Percentiles rank a stretch among this genome's conserved stretches.
Evolutionary conservation across 805 yeast genomes (phyloP).

Genomic region (Saturnispora sekii): DNA sequence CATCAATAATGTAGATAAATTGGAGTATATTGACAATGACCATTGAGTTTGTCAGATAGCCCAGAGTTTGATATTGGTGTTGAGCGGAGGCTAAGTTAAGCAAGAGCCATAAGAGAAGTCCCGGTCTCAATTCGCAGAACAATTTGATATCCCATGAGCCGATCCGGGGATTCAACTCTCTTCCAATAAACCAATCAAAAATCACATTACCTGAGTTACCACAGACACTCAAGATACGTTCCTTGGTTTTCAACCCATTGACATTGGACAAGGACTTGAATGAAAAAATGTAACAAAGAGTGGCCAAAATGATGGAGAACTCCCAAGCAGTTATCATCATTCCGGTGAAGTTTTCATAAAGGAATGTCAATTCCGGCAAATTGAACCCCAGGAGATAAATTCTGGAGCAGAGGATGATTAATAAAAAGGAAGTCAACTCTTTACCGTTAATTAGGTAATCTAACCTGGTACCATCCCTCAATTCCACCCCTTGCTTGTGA

Average conservation of each 20-base stretch:
- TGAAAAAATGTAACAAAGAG: slow-evolving; percentile 56
- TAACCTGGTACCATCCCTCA: slow-evolving; percentile 69
- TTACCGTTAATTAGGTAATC: slow-evolving; percentile 77
- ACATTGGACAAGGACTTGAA: slow-evolving; percentile 43
- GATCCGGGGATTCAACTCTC: slow-evolving; percentile 88
- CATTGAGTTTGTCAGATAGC: slow-evolving; percentile 57
- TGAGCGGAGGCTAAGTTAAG: slow-evolving; percentile 74
- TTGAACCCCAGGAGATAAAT: slow-evolving; percentile 33
- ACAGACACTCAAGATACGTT: slow-evolving; percentile 69
- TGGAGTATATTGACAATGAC: slow-evolving; percentile 60
- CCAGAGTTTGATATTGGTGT: slow-evolving; percentile 52
- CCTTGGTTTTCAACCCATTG: slow-evolving; percentile 49
- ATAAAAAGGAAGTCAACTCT: slow-evolving; percentile 36
- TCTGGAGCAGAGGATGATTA: slow-evolving; percentile 39
- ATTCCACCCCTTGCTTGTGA: slow-evolving; percentile 52
- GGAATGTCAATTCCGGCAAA: slow-evolving; percentile 68
- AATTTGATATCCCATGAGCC: slow-evolving; percentile 81
- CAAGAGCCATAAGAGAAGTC: slow-evolving; percentile 76
- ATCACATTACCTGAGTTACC: slow-evolving; percentile 72
- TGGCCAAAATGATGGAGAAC: slow-evolving; percentile 55
- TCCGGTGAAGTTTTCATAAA: slow-evolving; percentile 60
- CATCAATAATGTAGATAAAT: slow-evolving; percentile 79
- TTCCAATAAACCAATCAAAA: slow-evolving; percentile 95
- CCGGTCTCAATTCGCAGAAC: slow-evolving; percentile 92
- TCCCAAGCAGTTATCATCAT: slow-evolving; percentile 53